Evolutionary conservation across 352 stramenopile species (phyloP), one percentile per base, ranked within the genome.

Genomic region (Globisporangium megalacanthum): DNA sequence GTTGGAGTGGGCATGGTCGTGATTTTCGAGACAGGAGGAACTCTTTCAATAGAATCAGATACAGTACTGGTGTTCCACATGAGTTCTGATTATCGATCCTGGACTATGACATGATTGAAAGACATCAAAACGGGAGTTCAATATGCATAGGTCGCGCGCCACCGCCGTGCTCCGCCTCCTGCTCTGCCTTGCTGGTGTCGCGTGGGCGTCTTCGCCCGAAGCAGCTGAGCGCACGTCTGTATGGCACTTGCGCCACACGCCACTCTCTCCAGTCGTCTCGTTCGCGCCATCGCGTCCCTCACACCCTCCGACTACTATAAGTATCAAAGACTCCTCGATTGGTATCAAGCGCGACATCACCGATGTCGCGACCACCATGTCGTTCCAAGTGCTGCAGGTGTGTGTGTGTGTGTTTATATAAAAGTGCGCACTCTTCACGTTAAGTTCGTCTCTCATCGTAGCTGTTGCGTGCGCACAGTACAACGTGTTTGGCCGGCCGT

Each of bases 401-500:
- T 14, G 17, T 46, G 9, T 25, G 35, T 14, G 75, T 86, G 54
- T 14, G 17, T 46, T 13, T 25, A 22, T 14, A 10, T 10, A 9
- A 22, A 29, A 6, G 9, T 13, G 4, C 17, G 6, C 19, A 31
- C 7, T 20, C 44, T 49, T 5, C 11, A 11, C 35, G 35, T 39
- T 39, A 13, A 39, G 11, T 10, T 11, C 13, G 19, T 22, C 10
- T 54, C 11, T 14, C n/a, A 14, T 22, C 33, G 10, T 58, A 11
- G 31, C 56, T 29, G 25, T 39, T 39, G 35, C 10, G 35, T 13
- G 35, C 35, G 35, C 35, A n/a, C 51, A 94, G 73, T 94, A 94
- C 71, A 94, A 94, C 60, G 61, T 92, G 6, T 94, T 94, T 62
- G 81, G 79, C 3, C 70, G 83, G 4, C 81, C 83, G 20, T 73